phyloP scores from a whole-genome alignment of 2,329 filamentous ascomycete species.

The Fusarium sp. region DNA sequence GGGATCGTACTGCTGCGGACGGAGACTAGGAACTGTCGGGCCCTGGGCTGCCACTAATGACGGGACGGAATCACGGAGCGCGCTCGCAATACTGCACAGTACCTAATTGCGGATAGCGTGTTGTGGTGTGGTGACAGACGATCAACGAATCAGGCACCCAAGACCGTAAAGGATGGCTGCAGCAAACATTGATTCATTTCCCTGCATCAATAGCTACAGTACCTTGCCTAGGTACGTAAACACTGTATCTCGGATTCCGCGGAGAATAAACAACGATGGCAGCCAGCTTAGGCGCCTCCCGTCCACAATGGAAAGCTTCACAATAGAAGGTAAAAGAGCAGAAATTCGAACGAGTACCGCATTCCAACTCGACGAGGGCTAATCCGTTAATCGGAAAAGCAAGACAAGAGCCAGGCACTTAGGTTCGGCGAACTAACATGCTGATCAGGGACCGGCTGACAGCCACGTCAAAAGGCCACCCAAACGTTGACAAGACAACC shows the following conservation, averaged over 20 bases:
- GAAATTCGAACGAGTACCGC: constrained; percentile 10
- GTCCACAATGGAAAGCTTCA: constrained; percentile 18
- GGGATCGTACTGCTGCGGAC: constrained; percentile 34
- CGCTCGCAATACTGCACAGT: constrained; percentile 16
- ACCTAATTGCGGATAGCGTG: constrained; percentile 8
- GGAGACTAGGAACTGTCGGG: constrained; percentile 35
- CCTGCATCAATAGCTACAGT: neutral
- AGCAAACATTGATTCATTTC: constrained; percentile 9
- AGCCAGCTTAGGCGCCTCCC: constrained; percentile 9
- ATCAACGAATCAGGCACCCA: constrained; percentile 8
- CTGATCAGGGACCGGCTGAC: constrained; percentile 25
- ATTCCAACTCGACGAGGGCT: constrained; percentile 32
- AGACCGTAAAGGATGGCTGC: constrained; percentile 22
- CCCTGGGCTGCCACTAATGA: constrained; percentile 31
- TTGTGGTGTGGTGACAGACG: constrained; percentile 6
- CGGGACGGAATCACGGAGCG: constrained; percentile 41
- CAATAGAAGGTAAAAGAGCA: constrained; percentile 1
- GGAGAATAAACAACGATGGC: neutral
- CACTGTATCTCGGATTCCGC: constrained; percentile 8
- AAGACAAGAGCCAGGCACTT: constrained; percentile 6
- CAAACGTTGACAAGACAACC: constrained; percentile 30
- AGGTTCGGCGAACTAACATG: constrained; percentile 13
- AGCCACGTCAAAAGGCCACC: constrained; percentile 18
- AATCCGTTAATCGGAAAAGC: constrained; percentile 18
- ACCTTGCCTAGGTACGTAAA: neutral